Evolutionary conservation across 495 filamentous ascomycete species (phyloP).

Genomic region (Trichocladium antarcticum): DNA sequence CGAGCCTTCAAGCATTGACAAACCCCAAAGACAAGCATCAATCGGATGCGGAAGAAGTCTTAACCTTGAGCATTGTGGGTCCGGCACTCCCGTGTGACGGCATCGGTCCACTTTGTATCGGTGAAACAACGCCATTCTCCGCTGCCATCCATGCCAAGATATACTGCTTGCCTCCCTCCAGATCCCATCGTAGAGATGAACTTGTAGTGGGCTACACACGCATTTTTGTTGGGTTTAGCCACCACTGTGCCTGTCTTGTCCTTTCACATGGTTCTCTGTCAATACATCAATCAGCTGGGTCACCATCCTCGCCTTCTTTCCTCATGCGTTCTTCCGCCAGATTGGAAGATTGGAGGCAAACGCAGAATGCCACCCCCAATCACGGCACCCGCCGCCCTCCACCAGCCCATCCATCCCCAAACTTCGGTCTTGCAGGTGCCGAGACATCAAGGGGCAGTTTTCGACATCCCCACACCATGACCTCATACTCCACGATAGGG

Average conservation of each 20-base stretch:
- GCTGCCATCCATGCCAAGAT: background rate
- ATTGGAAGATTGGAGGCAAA: background rate
- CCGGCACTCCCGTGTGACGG: background rate
- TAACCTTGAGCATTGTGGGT: background rate
- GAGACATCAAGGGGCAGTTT: constrained; percentile 1
- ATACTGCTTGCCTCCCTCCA: background rate
- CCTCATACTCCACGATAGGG: constrained; percentile 5
- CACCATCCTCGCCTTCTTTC: background rate
- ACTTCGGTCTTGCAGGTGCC: background rate
- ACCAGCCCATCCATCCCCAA: background rate
- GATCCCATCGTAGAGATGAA: background rate
- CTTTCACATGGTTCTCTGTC: background rate
- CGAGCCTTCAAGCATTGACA: no score
- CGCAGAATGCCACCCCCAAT: background rate
- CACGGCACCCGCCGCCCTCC: background rate
- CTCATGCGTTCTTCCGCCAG: no score
- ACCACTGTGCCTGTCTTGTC: background rate
- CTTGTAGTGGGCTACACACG: background rate
- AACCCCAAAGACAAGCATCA: constrained; percentile 28
- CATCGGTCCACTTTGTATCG: background rate
- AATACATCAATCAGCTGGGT: background rate
- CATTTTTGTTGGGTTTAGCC: no score
- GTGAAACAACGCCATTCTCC: background rate
- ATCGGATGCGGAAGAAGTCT: constrained; percentile 11
- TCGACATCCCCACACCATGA: constrained; percentile 1